Base-by-base conservation (phyloP, 768 basidiomycete species). In the Mycena epipterygia region DNA sequence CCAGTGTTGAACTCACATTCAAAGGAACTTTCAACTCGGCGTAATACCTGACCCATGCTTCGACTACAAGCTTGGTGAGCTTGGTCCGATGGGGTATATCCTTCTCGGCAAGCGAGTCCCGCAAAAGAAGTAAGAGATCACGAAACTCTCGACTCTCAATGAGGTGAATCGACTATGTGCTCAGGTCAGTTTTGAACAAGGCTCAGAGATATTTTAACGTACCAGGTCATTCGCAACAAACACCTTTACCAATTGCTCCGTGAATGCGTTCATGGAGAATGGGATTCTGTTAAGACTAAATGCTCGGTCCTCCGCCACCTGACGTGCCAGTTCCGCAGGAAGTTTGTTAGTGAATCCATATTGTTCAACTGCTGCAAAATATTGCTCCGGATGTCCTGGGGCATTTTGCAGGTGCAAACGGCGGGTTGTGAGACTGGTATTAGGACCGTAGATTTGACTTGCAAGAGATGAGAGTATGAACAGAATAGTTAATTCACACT, bases 211-310 rank as follows among this genome's bases (percentile, higher is more conserved):
- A n/a, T n/a, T n/a, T n/a, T 56, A 35, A 65, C 64, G 57, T 57
- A 65, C 55, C 12, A 65, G 64, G 55, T 65, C 64, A 21, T 64
- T 64, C 42, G 64, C 46, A 29, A 65, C 53, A 16, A 57, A 56
- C 23, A 57, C 64, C 48, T 65, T 65, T n/a, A 65, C 53, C 27
- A 57, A 33, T 35, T 64, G 62, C 51, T 52, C 52, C 33, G 37
- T 35, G 62, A 64, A 55, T 53, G 62, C 62, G 14, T 51, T 29
- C 49, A 64, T 53, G 55, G 62, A 53, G 39, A 64, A 64, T 53
- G 53, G 63, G 12, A 64, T 41, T 29, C 63, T 42, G 12, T 64
- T 39, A 2, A 53, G 52, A 55, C 56, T 46, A 33, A 56, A n/a
- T 1, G 41, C 35, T 52, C 49, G 37, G 39, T 63, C 23, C 29